Base-by-base conservation (phyloP, 495 filamentous ascomycete genomes). In the Diplogelasinospora grovesii region DNA sequence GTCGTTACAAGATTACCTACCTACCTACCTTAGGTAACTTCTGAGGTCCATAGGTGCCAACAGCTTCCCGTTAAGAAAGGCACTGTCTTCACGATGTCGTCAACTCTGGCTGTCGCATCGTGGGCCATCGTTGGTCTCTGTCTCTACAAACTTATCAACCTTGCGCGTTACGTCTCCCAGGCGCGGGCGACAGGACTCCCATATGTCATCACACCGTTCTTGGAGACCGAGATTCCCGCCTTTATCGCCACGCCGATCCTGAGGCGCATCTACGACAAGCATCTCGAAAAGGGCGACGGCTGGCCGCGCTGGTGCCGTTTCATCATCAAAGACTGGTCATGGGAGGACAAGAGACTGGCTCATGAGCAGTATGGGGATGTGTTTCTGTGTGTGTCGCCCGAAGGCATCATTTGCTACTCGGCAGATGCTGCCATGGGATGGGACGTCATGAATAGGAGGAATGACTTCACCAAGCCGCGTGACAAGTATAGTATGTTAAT, bases 241-340 rank as follows among this genome's bases (percentile, higher is more conserved):
- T 20, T n/a, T 11, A 9, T 36, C 9, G 2, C 22, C 13, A 23
- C 33, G 14, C 33, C 33, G 5, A 36, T 36, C 14, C 21, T 36
- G 3, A 15, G 33, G 13, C 11, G 22, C 11, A 9, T 36, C 16
- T 36, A 36, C 21, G 16, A 9, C 18, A 20, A 36, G 7, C 33
- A 23, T 6, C 16, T 36, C 13, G 16, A 22, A 9, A 8, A 45
- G 29, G 32, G 43, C 7, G 10, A 44, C 8, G 49, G 52, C 2
- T 56, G 52, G 52, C 52, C 52, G 10, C 36, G 41, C 33, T 56
- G 52, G 52, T 36, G 30, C 2, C 49, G 45, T 7, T 56, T 56
- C 26, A 49, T 53, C 41, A 49, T 56, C 3, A 53, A 49, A 29
- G 45, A 53, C 22, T 56, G 52, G 52, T 29, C 36, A 13, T 56